Percentiles rank a stretch among this genome's conserved stretches.
These are phyloP conservation scores for Solanum tarapatanum DNA, from an alignment of 257 asterid species.

Conservation along the genomic window DNA sequence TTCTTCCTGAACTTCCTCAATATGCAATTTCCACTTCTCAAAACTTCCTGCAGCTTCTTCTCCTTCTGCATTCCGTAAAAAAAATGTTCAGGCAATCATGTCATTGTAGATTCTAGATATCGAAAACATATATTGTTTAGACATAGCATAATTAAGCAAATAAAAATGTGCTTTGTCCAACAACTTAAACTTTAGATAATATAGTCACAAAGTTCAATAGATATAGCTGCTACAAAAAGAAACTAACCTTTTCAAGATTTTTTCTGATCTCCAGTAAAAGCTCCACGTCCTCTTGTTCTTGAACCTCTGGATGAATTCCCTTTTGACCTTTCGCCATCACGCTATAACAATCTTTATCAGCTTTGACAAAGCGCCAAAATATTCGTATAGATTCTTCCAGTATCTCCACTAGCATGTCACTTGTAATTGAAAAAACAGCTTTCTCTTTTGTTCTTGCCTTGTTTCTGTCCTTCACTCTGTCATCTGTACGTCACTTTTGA, in stretches of 20 bases:
- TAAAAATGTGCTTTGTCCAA: not conserved
- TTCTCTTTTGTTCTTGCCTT: slow-evolving; percentile 26
- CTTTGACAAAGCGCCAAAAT: slow-evolving; percentile 73
- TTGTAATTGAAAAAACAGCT: slow-evolving; percentile 43
- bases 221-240: not conserved
- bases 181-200: not conserved
- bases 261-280: slow-evolving; percentile 41
- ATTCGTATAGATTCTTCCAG: slow-evolving; percentile 87
- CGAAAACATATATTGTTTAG: not conserved
- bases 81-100: not conserved
- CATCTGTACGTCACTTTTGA: slow-evolving; percentile 33
- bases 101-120: not conserved
- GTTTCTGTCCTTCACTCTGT: slow-evolving; percentile 35
- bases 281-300: slow-evolving; percentile 36
- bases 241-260: slow-evolving; percentile 55
- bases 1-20: slow-evolving; percentile 38
- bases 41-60: slow-evolving; percentile 53
- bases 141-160: not conserved
- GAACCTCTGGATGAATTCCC: slow-evolving; percentile 25
- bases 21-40: slow-evolving; percentile 71
- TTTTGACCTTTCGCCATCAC: slow-evolving; percentile 22
- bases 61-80: slow-evolving; percentile 52
- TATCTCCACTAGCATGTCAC: slow-evolving; percentile 70
- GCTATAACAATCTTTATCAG: slow-evolving; percentile 54
- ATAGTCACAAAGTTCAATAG: not conserved